Percentiles rank a stretch among this genome's conserved stretches.
Conservation (phyloP, 108 stramenopile species). For the Chaetoceros muelleri region DNA sequence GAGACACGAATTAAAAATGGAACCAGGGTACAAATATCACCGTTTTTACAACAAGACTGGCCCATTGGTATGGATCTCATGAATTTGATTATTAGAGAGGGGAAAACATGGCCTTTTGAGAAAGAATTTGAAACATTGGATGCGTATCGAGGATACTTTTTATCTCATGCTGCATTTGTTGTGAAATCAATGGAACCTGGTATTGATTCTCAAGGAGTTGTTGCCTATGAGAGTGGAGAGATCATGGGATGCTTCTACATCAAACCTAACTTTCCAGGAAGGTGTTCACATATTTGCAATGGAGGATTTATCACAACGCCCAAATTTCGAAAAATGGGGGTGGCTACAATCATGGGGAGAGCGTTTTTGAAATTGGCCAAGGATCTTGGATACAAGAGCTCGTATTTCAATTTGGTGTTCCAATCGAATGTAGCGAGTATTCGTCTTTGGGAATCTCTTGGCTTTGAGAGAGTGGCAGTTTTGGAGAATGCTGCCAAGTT, state of each 20-base stretch:
- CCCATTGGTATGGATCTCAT: conserved; percentile 34
- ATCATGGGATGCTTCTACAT: conserved; percentile 47
- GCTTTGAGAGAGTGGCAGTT: conserved; percentile 38
- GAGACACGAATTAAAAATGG: conserved; percentile 21
- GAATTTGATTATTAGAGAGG: conserved; percentile 47
- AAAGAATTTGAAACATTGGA: conserved; percentile 29
- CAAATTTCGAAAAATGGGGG: conserved; percentile 29
- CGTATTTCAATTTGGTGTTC: conserved; percentile 54
- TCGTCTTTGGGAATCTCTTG: conserved; percentile 41
- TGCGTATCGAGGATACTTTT: conserved; percentile 35
- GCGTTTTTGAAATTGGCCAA: conserved; percentile 33
- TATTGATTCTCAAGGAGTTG: conserved; percentile 12
- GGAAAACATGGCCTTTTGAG: conserved; percentile 42
- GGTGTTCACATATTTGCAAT: conserved; percentile 43
- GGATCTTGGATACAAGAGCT: conserved; percentile 38
- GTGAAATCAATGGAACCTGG: conserved; percentile 31
- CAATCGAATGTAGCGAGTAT: conserved; percentile 31
- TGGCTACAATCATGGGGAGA: conserved; percentile 38
- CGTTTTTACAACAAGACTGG: conserved; percentile 35
- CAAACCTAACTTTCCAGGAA: conserved; percentile 53
- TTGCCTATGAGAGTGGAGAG: conserved; percentile 22
- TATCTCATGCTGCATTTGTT: conserved; percentile 41
- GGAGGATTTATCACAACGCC: conserved; percentile 45
- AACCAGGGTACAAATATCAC: conserved; percentile 8
- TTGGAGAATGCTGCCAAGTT: conserved; percentile 43